phyloP scores from a whole-genome alignment of 2,329 filamentous ascomycete genomes.

The Rhytidhysteron rufulum region DNA sequence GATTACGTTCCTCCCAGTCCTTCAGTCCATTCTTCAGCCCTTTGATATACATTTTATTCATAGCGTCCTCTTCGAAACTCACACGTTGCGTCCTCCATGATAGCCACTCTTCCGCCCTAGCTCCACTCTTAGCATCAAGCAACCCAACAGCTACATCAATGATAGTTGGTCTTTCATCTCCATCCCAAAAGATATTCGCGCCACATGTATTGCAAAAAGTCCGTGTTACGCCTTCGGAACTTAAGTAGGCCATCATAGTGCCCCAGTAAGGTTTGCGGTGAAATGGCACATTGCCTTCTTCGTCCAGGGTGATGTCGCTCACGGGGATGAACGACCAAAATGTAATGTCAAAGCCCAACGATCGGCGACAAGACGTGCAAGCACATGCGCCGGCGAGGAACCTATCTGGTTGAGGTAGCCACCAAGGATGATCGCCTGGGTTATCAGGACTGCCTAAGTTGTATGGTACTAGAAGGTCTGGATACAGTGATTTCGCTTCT shows the following conservation, averaged over 20 bases:
- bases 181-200: conserved; percentile 45
- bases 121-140: conserved; percentile 40
- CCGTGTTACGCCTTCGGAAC: conserved; percentile 43
- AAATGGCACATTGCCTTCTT: conserved; percentile 14
- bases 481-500: conserved; percentile 36
- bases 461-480: conserved; percentile 33
- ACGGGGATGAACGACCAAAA: conserved; percentile 46
- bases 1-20: background rate
- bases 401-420: conserved; percentile 34
- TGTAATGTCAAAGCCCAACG: conserved; percentile 41
- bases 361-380: conserved; percentile 45
- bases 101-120: conserved; percentile 44
- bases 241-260: conserved; percentile 41
- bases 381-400: conserved; percentile 40
- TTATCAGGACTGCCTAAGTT: conserved; percentile 10
- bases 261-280: conserved; percentile 24
- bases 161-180: conserved; percentile 35
- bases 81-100: conserved; percentile 40
- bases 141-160: conserved; percentile 47
- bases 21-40: conserved; percentile 28
- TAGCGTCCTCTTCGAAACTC: conserved; percentile 28
- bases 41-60: conserved; percentile 36
- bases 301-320: conserved; percentile 35
- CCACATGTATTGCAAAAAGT: conserved; percentile 49
- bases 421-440: conserved; percentile 17